Evolutionary conservation across 345 rosid genomes (phyloP), one percentile per base, ranked within the genome.

Genomic region (Aquilaria sinensis): DNA sequence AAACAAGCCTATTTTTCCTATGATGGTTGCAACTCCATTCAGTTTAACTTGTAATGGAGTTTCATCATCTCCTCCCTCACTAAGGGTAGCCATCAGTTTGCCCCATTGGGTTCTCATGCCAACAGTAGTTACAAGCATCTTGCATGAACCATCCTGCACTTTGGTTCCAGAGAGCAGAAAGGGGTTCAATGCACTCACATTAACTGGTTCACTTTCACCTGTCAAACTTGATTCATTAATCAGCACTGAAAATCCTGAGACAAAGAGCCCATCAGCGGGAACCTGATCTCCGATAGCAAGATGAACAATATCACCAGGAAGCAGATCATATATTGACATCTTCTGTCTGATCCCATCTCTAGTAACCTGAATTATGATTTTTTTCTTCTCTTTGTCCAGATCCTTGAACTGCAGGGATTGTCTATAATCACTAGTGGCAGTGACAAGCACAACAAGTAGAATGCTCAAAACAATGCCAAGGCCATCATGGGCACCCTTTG

Each of bases 41-140:
- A 90, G 85, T 66, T 87, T 83, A 58, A 81, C 87, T 75, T 89
- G 97, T 70, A 92, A 72, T 37, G 98, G 98, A 54, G 98, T 90
- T 71, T 84, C 86, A 76, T 93, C 96, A 72, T 79, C 82, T 14
- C 85, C 87, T 51, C 94, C 89, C 53, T 79, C 85, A 71, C 85
- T 83, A 45, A 88, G 83, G 67, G 88, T 83, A 48, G 93, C 86
- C 92, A 90, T 88, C 77, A 88, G 72, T 67, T 90, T 83, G 15
- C 95, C 97, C 96, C 96, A 88, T 23, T 79, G 87, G 34, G 97
- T 93, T 75, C 93, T 86, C 94, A 83, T 90, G 54, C 97, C 98
- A 62, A 90, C 97, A 2, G 87, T 70, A 60, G 96, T 86, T 65
- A 90, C 85, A 52, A 90, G 71, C 98, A 93, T 93, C 70, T 81